Percentiles rank a stretch among this genome's conserved stretches.
Evolutionary conservation across 305 asterid genomes (phyloP).

Genomic region (Rubia occidens): DNA sequence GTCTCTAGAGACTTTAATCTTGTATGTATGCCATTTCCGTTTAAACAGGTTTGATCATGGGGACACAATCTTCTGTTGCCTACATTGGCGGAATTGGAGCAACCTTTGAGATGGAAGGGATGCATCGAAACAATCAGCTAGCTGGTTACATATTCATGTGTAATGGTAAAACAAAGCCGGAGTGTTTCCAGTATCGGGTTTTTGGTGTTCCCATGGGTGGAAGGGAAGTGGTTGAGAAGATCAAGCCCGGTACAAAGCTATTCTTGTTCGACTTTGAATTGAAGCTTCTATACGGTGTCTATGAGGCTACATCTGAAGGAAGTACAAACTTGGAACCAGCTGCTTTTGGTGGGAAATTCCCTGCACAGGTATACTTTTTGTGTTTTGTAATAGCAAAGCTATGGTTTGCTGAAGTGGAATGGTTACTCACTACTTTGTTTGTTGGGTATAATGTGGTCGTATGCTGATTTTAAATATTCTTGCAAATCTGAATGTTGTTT

Average conservation of each 20-base stretch:
- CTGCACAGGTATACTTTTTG: slow-evolving; percentile 52
- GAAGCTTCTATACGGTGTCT: slow-evolving; percentile 65
- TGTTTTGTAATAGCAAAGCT: background rate
- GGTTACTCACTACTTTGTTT: background rate
- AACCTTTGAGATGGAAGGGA: slow-evolving; percentile 22
- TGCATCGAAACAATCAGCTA: slow-evolving; percentile 21
- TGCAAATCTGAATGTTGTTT: background rate
- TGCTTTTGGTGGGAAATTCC: slow-evolving; percentile 68
- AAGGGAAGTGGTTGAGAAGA: slow-evolving; percentile 43
- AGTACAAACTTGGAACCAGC: slow-evolving; percentile 52
- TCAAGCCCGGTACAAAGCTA: slow-evolving; percentile 56
- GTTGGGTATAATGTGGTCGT: background rate
- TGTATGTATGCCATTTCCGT: background rate
- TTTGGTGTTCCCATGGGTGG: slow-evolving; percentile 61
- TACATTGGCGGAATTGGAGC: slow-evolving; percentile 16
- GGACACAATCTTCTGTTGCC: slow-evolving; percentile 21
- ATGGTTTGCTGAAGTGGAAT: background rate
- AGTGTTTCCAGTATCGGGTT: slow-evolving; percentile 64
- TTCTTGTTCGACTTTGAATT: slow-evolving; percentile 55
- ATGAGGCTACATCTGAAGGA: slow-evolving; percentile 62
- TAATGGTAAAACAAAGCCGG: slow-evolving; percentile 47
- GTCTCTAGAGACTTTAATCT: background rate
- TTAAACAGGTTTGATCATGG: slow-evolving; percentile 26
- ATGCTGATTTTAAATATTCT: background rate
- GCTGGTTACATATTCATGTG: slow-evolving; percentile 76